Evolutionary conservation across 83 land plant genomes (phyloP).

Genomic region (Larix sibirica): DNA sequence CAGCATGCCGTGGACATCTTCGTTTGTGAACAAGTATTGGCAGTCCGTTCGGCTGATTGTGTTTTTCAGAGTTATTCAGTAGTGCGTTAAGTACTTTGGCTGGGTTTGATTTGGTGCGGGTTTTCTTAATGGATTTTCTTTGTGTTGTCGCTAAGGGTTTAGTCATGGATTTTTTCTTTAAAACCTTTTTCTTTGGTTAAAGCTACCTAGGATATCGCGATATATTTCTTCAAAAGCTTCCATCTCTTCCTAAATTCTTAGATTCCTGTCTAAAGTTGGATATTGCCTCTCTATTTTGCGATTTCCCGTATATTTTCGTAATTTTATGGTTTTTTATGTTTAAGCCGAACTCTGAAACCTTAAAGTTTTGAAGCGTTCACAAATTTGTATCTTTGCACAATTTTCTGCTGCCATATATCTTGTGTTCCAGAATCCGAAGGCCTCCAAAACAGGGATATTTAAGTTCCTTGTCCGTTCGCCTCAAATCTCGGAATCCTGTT

Average conservation of each 20-base stretch:
- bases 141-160: background rate
- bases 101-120: background rate
- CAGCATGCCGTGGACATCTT: slow-evolving; percentile 10
- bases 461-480: too few relatives aligned
- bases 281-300: too few relatives aligned
- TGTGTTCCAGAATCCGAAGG: too few relatives aligned
- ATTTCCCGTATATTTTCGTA: too few relatives aligned
- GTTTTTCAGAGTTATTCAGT: slow-evolving; percentile 10
- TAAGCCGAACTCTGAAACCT: background rate
- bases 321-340: too few relatives aligned
- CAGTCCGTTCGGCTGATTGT: slow-evolving; percentile 7
- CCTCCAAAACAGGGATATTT: too few relatives aligned
- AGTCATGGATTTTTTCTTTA: slow-evolving; percentile 9
- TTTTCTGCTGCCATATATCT: too few relatives aligned
- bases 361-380: background rate
- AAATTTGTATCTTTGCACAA: background rate
- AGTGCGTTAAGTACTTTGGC: background rate
- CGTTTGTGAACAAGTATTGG: slow-evolving; percentile 4
- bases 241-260: background rate
- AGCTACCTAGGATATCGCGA: background rate
- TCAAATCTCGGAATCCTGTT: too few relatives aligned
- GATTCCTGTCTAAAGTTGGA: background rate
- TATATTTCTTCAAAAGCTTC: background rate
- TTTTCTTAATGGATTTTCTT: background rate
- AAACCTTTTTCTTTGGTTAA: slow-evolving; percentile 15